Evolutionary conservation across 208 protist genomes (phyloP).

Genomic region (Trypanosoma scelopori): DNA sequence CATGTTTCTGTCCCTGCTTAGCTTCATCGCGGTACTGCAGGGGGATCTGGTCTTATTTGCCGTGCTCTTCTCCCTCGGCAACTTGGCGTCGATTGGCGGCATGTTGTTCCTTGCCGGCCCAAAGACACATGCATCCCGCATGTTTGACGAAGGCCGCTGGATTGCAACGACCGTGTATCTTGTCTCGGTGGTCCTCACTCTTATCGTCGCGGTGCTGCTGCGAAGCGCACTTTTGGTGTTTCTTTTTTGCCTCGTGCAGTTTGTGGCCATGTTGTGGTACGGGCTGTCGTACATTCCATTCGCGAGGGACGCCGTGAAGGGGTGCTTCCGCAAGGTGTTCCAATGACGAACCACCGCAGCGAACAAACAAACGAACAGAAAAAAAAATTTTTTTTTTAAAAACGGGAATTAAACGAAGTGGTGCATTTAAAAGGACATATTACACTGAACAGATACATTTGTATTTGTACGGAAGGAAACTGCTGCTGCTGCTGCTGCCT

Average conservation of each 20-base stretch:
- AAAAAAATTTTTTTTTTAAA: too few relatives aligned
- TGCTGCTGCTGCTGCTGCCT: too few relatives aligned
- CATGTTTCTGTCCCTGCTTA: constrained; percentile 59
- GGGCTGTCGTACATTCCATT: constrained; percentile 87
- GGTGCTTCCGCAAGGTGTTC: constrained; percentile 7
- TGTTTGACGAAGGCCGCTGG: constrained; percentile 81
- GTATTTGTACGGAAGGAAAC: too few relatives aligned
- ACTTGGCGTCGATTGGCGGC: constrained; percentile 47
- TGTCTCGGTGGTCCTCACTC: constrained; percentile 62
- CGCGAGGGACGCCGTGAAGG: constrained; percentile 57
- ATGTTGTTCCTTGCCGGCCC: constrained; percentile 84
- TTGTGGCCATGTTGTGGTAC: constrained; percentile 80
- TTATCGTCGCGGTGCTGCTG: constrained; percentile 60
- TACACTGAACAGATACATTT: too few relatives aligned
- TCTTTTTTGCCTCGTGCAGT: constrained; percentile 69
- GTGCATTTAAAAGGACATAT: too few relatives aligned
- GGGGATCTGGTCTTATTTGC: constrained; percentile 70
- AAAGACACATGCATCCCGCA: constrained; percentile 67
- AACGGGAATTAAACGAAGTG: too few relatives aligned
- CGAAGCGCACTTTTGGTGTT: constrained; percentile 60
- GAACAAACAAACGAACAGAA: too few relatives aligned
- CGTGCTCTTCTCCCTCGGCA: constrained; percentile 74
- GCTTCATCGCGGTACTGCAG: constrained; percentile 63
- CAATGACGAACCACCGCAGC: too few relatives aligned
- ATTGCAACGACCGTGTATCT: constrained; percentile 77